Base-by-base conservation (phyloP, 2,329 filamentous ascomycete species). In the Colletotrichum trifolii region DNA sequence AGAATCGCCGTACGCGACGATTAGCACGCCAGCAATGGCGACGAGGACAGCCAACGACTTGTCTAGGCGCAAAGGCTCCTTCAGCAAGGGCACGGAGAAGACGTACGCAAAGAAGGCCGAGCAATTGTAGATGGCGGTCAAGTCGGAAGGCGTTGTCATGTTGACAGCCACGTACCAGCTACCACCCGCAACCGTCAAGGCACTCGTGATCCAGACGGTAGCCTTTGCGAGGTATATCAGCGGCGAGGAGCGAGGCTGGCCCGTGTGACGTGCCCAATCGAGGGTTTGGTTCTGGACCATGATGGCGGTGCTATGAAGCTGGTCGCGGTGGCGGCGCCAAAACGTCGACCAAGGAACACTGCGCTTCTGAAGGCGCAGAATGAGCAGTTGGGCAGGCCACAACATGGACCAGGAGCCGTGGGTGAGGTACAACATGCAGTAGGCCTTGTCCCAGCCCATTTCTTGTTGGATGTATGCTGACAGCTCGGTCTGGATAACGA, bases 121-220 rank as follows among this genome's bases (percentile, higher is more conserved):
- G 83, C 96, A 99, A 80, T 99, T 99, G 85, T 99, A 99, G 72
- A 99, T 99, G 58, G 96, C 96, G 1, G 96, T 99, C 71, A 99
- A 80, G 77, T 99, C 96, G 69, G 91, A 94, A 3, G 96, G 91
- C 4, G 92, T 97, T 1, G 96, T 99, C 83, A 97, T 81, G 78
- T 93, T 92, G 64, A 99, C 95, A 13, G 96, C 95, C 40, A 98
- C 85, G 74, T 98, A 99, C 96, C 96, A 99, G 72, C 91, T 95
- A 56, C 94, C 87, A 34, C 96, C 96, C 1, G 95, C 96, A 43
- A 98, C 82, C 2, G 96, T 99, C 62, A 99, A 84, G 7, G 94
- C 89, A 57, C 85, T 91, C 6, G 96, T 97, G 68, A 99, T 87
- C 64, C 94, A 88, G 3, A 90, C 89, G 0, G 93, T 97, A 66